These are phyloP conservation scores for Bacterosira constricta DNA, from an alignment of 108 stramenopile genomes.

Conservation along the genomic window DNA sequence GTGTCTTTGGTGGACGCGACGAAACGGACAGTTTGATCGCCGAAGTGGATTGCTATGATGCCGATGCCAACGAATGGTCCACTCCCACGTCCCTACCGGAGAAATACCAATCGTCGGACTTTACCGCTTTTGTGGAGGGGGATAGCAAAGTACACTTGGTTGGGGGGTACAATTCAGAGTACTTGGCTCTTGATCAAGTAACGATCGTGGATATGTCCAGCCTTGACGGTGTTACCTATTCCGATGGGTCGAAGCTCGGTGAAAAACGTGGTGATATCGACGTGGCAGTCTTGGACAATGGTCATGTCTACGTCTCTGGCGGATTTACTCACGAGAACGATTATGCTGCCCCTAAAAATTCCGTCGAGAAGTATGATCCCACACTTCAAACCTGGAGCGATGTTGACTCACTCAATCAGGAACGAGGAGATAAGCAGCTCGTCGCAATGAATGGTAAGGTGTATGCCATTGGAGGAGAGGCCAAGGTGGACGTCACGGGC, in stretches of 20 bases:
- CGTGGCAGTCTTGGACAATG: conserved; percentile 8
- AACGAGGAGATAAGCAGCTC: conserved; percentile 63
- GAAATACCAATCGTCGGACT: conserved; percentile 48
- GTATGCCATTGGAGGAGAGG: conserved; percentile 76
- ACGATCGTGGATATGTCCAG: conserved; percentile 13
- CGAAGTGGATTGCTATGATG: conserved; percentile 68
- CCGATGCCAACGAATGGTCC: conserved; percentile 55
- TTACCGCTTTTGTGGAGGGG: conserved; percentile 32
- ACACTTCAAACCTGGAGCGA: conserved; percentile 8
- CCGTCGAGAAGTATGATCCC: conserved; percentile 55
- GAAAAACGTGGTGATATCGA: neutral
- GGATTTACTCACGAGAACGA: conserved; percentile 63
- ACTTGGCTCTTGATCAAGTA: conserved; percentile 39
- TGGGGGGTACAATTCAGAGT: conserved; percentile 64
- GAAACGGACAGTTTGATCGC: conserved; percentile 44
- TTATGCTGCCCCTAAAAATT: conserved; percentile 49
- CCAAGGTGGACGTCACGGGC: conserved; percentile 41
- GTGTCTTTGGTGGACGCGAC: conserved; percentile 61
- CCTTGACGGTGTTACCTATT: neutral
- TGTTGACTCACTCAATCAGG: conserved; percentile 42
- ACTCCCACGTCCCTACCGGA: conserved; percentile 43
- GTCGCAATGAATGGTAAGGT: conserved; percentile 55
- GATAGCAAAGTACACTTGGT: conserved; percentile 49
- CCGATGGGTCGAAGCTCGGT: neutral
- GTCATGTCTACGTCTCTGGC: conserved; percentile 54